phyloP scores from a whole-genome alignment of 208 protist species.

The Acanthamoeba healyi region DNA sequence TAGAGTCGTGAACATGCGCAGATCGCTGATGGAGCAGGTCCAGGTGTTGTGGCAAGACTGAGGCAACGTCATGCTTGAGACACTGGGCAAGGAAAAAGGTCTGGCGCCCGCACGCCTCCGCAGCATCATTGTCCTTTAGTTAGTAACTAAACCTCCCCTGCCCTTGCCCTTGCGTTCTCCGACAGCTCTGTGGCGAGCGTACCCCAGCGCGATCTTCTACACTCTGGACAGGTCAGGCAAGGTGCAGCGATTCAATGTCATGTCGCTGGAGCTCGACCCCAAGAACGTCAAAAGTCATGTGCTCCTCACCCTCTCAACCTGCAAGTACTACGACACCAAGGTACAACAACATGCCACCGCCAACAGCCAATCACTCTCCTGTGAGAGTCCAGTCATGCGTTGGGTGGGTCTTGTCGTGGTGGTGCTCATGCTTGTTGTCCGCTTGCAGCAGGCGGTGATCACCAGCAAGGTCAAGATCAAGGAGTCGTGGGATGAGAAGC shows the following conservation, averaged over 20 bases:
- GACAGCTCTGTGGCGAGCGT: constrained; percentile 16
- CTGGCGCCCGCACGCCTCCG: neutral
- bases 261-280: constrained; percentile 39
- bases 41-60: constrained; percentile 1
- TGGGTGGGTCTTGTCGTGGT: no score
- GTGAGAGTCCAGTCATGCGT: no score
- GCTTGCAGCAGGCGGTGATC: neutral
- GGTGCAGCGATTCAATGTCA: neutral
- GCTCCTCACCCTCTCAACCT: neutral
- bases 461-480: constrained; percentile 12
- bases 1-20: constrained; percentile 1
- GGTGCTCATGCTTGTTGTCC: no score
- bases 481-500: constrained; percentile 25
- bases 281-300: constrained; percentile 27
- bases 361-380: no score
- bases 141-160: no score
- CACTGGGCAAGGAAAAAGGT: constrained; percentile 2
- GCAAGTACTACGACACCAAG: neutral
- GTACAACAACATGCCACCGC: neutral
- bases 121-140: no score
- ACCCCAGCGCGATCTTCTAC: constrained; percentile 35
- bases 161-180: neutral
- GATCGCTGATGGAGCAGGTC: constrained; percentile 28
- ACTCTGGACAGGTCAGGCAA: neutral
- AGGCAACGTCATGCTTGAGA: neutral